Evolutionary conservation across 305 asterid species (phyloP).

Genomic region (Fraxinus albicans): DNA sequence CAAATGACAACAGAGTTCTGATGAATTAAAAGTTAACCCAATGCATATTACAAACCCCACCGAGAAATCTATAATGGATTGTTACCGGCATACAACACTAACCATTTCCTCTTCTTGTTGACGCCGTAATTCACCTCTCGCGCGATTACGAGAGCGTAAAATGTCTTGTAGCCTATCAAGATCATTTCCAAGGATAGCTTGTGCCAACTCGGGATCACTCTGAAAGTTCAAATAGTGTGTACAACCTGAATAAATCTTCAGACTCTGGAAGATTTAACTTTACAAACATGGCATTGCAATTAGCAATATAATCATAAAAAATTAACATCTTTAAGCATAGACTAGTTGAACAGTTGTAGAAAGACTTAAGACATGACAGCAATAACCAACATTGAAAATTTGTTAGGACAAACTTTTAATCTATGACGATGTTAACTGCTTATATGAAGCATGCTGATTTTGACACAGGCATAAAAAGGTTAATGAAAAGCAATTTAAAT

Average conservation of each 20-base stretch:
- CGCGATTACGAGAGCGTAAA: conserved; percentile 70
- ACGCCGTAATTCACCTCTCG: conserved; percentile 63
- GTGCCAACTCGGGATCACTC: conserved; percentile 97
- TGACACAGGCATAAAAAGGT: neutral
- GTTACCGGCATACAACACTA: conserved; percentile 27
- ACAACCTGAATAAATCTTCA: conserved; percentile 18
- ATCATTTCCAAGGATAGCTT: conserved; percentile 86
- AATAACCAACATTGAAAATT: neutral
- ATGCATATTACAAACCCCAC: conserved; percentile 3
- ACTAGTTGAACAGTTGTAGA: neutral
- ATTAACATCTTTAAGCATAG: conserved; percentile 1
- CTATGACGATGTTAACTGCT: neutral
- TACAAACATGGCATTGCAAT: neutral
- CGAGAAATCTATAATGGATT: conserved; percentile 16
- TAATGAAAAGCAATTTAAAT: neutral
- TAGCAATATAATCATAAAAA: neutral
- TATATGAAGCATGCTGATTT: neutral
- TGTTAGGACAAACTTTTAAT: neutral
- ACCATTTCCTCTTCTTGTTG: conserved; percentile 91
- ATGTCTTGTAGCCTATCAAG: conserved; percentile 76
- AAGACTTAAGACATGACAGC: neutral
- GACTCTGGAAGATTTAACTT: neutral
- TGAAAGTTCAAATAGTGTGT: conserved; percentile 39
- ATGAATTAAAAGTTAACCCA: conserved; percentile 5
- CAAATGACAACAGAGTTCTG: neutral